Base-by-base conservation (phyloP, 1,139 yeast genomes). In the Lodderomyces pseudojiufengensis region DNA sequence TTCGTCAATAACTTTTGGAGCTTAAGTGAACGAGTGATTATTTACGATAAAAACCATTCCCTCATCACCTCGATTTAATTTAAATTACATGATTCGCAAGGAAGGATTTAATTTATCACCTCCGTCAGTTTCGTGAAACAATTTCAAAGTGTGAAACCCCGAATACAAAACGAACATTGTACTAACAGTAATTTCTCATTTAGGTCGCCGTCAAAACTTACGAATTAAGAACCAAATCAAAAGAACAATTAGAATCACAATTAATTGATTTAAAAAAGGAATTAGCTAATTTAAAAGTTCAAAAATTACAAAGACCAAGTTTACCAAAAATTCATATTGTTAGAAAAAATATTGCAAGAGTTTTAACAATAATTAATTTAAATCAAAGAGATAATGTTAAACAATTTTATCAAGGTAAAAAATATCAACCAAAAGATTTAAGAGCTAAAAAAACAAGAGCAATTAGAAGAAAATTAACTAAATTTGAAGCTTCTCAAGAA, bases 381-480 rank as follows among this genome's bases (percentile, higher is more conserved):
- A 87, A 85, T 79, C 96, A 88, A 78, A 90, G 98, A 77, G 90
- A 84, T 55, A 82, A 84, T 59, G 96, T 87, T 68, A 86, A 86
- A 73, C 95, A 84, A 66, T 84, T 85, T 80, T 90, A 88, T 92
- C 79, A 80, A 57, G 95, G 90, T 75, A 88, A 88, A 83, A 90
- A 88, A 78, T 85, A 81, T 82, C 79, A 82, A 70, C 98, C 98
- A 78, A 90, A 90, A 80, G 97, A 90, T 71, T 82, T 92, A 76
- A 92, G 97, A 79, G 95, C 87, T 63, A 92, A 92, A 90, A 86
- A 92, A 84, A 92, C 98, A 75, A 92, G 97, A 83, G 97, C 98
- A 72, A 76, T 92, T 73, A 90, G 98, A 85, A 87, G 97, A 81
- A 80, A 82, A 70, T 81, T 92, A 69, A 81, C 97, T 70, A 78